Base-by-base conservation (phyloP, 202 grass and related monocot genomes). In the Cymbopogon flexuosus region DNA sequence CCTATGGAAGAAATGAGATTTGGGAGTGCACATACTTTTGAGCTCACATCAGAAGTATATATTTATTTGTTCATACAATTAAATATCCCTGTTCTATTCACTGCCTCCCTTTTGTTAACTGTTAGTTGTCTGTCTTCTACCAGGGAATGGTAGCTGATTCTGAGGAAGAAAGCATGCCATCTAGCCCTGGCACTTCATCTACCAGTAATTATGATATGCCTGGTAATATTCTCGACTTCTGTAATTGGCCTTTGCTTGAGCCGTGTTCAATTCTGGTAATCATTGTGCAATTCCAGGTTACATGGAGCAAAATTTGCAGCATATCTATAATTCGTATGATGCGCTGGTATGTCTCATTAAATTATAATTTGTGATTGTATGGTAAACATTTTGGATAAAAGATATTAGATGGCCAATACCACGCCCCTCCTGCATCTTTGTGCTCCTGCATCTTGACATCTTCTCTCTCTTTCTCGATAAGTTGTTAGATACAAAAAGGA, bases 141-240 rank as follows among this genome's bases (percentile, higher is more conserved):
- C 63, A 99, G 96, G 80, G 66, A 86, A 72, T 67, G 80, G 74
- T 33, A 72, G 77, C 78, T 76, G 83, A 86, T 80, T 85, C 83
- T 36, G 85, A 93, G 59, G 90, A 96, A 85, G 81, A 85, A 82
- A 94, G 78, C 62, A 66, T 84, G 77, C 60, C 83, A 63, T 87
- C 78, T 31, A 86, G 81, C 71, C 83, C 80, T 75, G 78, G 80
- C 41, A 91, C 90, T 85, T 79, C 85, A 64, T 93, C 90, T 46
- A 85, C 73, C 43, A 73, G 73, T 69, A 78, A 90, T 84, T 83
- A 86, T 36, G 87, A 88, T 87, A 72, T 84, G 57, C 68, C 76
- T 76, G 74, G 82, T 94, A 86, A 75, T 81, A 83, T 79, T 21
- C 64, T 87, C 37, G 46, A 64, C 66, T 70, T 61, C 58, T 81